Evolutionary conservation across 177 flowering plant genomes (phyloP), one percentile per base, ranked within the genome.

Genomic region (Telopea speciosissima): DNA sequence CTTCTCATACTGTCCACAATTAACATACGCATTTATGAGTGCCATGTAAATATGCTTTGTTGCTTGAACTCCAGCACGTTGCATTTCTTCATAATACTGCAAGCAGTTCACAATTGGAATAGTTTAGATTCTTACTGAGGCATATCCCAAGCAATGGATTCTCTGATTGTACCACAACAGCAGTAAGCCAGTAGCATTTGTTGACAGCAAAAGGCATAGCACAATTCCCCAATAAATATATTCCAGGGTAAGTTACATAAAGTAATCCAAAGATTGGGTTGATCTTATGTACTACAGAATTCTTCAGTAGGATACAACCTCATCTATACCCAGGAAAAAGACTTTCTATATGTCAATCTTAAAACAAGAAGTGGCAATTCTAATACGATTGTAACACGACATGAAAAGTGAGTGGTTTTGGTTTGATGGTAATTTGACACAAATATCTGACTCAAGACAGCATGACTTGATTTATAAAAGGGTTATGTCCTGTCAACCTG

Each of bases 21-120:
- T 61, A 62, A 86, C 87, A 84, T 93, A 90, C 64, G 90, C 96
- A 81, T 90, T 87, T 73, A 93, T 80, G 58, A 89, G 86, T 44
- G 96, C 81, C 95, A 90, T 92, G 70, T 66, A 87, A 67, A 92
- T 68, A n/a, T 83, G 85, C 81, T 83, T 92, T 54, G 93, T 85
- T 25, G 70, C 73, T 44, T 73, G 79, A 68, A 88, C 62, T 59
- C 86, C 81, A 25, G 76, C 60, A 44, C 12, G 9, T 71, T 79
- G 75, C 85, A 93, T 23, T 75, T 83, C 86, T 70, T 89, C 81
- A 69, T 68, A 82, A 65, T 82, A 86, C 98, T 93, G 74, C 83
- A 79, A 82, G 63, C 17, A 79, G 77, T 74, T 40, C 69, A 63
- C n/a, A 70, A 52, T 60, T 33, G 70, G 49, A 24, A 73, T 65